Evolutionary conservation across 2,329 filamentous ascomycete genomes (phyloP).

Genomic region (Monilinia laxa): DNA sequence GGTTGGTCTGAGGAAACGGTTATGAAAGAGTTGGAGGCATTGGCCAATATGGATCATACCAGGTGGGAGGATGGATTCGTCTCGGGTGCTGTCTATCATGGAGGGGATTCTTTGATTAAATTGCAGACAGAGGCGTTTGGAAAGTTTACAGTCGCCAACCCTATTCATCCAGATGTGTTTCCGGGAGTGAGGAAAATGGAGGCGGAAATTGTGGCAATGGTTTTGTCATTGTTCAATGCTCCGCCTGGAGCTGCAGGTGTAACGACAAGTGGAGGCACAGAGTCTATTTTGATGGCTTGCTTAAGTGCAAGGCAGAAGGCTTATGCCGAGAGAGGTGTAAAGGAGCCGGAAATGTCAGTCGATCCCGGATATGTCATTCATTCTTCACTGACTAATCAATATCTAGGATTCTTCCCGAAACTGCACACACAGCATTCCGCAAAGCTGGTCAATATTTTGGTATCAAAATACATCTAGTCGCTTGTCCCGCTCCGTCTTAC

Average conservation of each 20-base stretch:
- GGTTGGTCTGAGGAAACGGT: conserved; percentile 81
- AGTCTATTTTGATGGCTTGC: conserved; percentile 96
- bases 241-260: conserved; percentile 83
- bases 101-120: conserved; percentile 75
- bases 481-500: conserved; percentile 81
- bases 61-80: conserved; percentile 96
- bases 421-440: conserved; percentile 92
- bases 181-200: conserved; percentile 99
- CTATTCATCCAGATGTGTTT: conserved; percentile 97
- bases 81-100: conserved; percentile 94
- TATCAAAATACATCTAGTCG: conserved; percentile 88
- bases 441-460: conserved; percentile 96
- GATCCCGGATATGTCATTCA: conserved; percentile 14
- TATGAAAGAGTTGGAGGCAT: conserved; percentile 71
- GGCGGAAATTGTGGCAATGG: conserved; percentile 96
- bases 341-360: conserved; percentile 86
- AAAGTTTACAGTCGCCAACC: conserved; percentile 92
- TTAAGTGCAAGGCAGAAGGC: conserved; percentile 88
- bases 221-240: conserved; percentile 83
- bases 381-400: conserved; percentile 29
- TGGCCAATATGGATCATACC: conserved; percentile 88
- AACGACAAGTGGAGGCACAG: conserved; percentile 88
- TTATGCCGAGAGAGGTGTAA: conserved; percentile 79
- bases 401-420: conserved; percentile 83
- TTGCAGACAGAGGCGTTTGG: conserved; percentile 92